A percentile compares a stretch with the other conserved stretches of the same genome.
phyloP scores from a whole-genome alignment of 768 basidiomycete species.

The Ramaria rubella region DNA sequence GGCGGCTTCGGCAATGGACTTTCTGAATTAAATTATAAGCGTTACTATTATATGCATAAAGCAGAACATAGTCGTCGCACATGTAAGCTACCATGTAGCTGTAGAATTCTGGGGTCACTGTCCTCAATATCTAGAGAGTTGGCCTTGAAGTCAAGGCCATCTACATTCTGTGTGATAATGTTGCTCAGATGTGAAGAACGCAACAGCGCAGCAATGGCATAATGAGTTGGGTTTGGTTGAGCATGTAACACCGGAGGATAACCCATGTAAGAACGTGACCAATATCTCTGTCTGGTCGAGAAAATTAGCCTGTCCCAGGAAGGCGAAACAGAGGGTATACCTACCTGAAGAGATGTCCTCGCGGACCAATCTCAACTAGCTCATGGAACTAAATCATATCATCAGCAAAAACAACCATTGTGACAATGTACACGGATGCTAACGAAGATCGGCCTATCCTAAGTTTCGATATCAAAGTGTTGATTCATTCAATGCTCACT shows the following conservation, averaged over 20 bases:
- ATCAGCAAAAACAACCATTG: conserved; percentile 17
- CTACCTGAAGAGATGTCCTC: conserved; percentile 67
- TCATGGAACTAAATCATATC: conserved; percentile 61
- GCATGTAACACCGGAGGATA: conserved; percentile 82
- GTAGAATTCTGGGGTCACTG: conserved; percentile 48
- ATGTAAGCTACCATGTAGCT: conserved; percentile 86
- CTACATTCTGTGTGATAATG: conserved; percentile 84
- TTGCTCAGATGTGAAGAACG: conserved; percentile 51
- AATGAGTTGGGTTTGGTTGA: conserved; percentile 84
- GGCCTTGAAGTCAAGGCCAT: conserved; percentile 87
- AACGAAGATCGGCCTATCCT: conserved; percentile 52
- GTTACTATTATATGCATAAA: neutral
- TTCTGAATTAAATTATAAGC: conserved; percentile 33
- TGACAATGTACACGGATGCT: conserved; percentile 8
- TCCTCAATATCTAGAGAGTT: conserved; percentile 39
- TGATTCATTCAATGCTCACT: conserved; percentile 17
- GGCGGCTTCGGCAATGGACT: conserved; percentile 73
- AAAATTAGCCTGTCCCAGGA: neutral
- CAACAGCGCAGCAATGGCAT: conserved; percentile 76
- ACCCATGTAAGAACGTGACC: conserved; percentile 72
- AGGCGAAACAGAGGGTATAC: conserved; percentile 15
- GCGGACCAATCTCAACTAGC: conserved; percentile 62
- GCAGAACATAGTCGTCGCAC: conserved; percentile 33
- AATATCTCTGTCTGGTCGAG: conserved; percentile 71
- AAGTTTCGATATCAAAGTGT: neutral